Evolutionary conservation across 2,329 filamentous ascomycete genomes (phyloP), one percentile per base, ranked within the genome.

Genomic region (Talaromyces sp.): DNA sequence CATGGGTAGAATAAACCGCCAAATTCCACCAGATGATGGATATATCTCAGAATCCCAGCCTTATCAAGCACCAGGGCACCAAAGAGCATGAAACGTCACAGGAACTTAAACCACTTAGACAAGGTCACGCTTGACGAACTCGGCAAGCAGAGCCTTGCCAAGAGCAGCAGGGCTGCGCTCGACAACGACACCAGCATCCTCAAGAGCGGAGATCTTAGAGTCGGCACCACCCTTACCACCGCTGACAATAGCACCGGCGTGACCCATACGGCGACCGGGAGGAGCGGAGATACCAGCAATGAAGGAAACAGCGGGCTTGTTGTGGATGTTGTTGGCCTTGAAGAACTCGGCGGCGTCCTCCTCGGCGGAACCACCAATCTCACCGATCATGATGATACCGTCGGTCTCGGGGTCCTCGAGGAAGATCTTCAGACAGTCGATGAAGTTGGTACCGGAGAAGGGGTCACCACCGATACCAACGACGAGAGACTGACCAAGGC

Each of bases 371-470:
- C 94, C 94, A 78, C 94, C 94, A 74, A 99, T 97, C 82, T 97
- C 94, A 73, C 94, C 94, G 75, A 99, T 97, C 94, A 99, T 97
- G 81, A 99, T 97, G 80, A 99, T 97, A 73, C 94, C 94, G 74
- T 99, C 94, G 35, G 94, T 99, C 81, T 96, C 91, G 75, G 88
- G 84, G 76, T 99, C 94, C 76, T 95, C 83, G 68, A 96, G 86
- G 86, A 99, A 99, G 73, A 97, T 91, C 73, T 90, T 89, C 67
- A 99, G 84, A 84, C 93, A 97, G 85, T 99, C 94, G 79, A 99
- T 97, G 83, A 97, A 99, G 86, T 96, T 97, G 78, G 94, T 97
- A 68, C 94, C 94, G 70, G 89, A 93, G 84, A 99, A 99, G 68
- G 94, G 94, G 80, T 99, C 94, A 80, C 94, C 94, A 62, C 94